Evolutionary conservation across 331 rosid genomes (phyloP).

Genomic region (Ulmus americana): DNA sequence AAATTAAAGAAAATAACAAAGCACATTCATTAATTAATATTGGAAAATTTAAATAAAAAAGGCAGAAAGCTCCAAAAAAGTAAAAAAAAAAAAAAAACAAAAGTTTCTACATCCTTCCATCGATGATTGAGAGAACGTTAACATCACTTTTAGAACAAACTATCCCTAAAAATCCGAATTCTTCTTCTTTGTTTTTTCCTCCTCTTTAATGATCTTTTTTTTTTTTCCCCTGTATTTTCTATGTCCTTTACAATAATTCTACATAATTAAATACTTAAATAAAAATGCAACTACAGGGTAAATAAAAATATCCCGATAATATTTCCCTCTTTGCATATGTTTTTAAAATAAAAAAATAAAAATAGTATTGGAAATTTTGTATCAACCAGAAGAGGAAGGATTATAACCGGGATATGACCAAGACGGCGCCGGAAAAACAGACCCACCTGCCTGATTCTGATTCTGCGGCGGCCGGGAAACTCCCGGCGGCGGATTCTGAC

Average conservation of each 20-base stretch:
- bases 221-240: background rate
- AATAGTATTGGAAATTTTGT: background rate
- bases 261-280: slow-evolving; percentile 10
- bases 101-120: slow-evolving; percentile 30
- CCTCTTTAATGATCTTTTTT: background rate
- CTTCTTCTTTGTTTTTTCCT: slow-evolving; percentile 28
- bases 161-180: slow-evolving; percentile 10
- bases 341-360: background rate
- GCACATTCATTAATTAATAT: slow-evolving; percentile 6
- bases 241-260: slow-evolving; percentile 7
- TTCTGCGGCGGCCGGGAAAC: slow-evolving; percentile 32
- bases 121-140: slow-evolving; percentile 19
- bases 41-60: slow-evolving; percentile 12
- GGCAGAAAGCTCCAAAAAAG: slow-evolving; percentile 20
- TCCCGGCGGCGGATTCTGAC: slow-evolving; percentile 35
- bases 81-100: slow-evolving; percentile 18
- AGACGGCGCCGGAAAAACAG: slow-evolving; percentile 34
- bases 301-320: background rate
- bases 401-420: slow-evolving; percentile 58
- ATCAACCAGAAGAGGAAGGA: slow-evolving; percentile 57
- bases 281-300: slow-evolving; percentile 6
- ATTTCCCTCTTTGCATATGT: background rate
- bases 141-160: slow-evolving; percentile 29
- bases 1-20: background rate
- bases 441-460: slow-evolving; percentile 18